Base-by-base conservation (phyloP, 176 grass and related monocot genomes). In the Bromus sterilis region DNA sequence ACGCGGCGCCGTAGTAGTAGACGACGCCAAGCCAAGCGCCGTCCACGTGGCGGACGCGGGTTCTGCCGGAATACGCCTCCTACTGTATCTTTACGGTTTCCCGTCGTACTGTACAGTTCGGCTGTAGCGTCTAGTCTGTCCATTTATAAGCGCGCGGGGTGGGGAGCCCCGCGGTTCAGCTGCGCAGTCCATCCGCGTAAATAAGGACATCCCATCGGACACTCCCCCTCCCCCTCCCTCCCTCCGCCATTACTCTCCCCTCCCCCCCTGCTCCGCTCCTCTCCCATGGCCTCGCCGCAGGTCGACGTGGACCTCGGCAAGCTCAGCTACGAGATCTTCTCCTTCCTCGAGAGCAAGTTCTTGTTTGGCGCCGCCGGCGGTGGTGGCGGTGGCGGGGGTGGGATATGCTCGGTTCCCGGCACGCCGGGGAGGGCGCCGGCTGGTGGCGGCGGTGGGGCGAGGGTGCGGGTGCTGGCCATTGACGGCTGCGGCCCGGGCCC, bases 261-360 rank as follows among this genome's bases (percentile, higher is more conserved):
- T n/a, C 25, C 36, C 2, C 11, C 26, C 69, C 14, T 46, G 41
- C 67, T 18, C 28, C 21, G 21, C 56, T 5, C 15, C 5, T 8
- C 4, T 44, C 76, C 74, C 3, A 85, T 85, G 87, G 78, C 82
- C 35, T 86, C 85, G 57, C 18, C 57, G 36, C 66, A 29, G 11
- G 18, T 76, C 0, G 88, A 82, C 65, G 74, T 93, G 49, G 90
- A 94, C 81, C 81, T 92, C 18, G 92, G 91, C 77, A 97, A 92
- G 88, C 86, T 97, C 2, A 94, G 90, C 83, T 94, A 94, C 80
- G 95, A 97, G 90, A 97, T 97, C 71, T 97, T 97, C 86, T 94
- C 95, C 5, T 79, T 97, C 11, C 88, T 97, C 2, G 95, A 97
- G 75, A 94, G 75, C 92, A 97, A 92, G 84, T 94, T 97, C 86